phyloP scores from a whole-genome alignment of 1,139 yeast species.

The Magnusiomyces sp. region DNA sequence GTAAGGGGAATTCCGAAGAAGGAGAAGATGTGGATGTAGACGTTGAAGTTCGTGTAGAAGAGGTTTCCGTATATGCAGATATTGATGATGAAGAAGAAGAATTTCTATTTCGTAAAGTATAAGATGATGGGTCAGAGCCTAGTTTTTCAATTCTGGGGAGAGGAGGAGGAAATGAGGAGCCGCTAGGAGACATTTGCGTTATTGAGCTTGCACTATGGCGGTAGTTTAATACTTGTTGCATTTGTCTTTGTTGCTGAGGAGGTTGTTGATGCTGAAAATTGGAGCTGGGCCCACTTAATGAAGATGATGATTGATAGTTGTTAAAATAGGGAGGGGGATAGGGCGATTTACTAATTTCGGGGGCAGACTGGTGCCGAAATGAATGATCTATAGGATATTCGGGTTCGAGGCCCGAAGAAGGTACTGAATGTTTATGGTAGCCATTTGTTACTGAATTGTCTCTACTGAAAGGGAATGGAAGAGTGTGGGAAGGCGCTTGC shows the following conservation, averaged over 20 bases:
- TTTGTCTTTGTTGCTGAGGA: not conserved
- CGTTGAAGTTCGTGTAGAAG: not conserved
- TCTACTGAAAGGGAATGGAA: not conserved
- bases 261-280: not conserved
- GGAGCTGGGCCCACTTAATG: conserved; percentile 6
- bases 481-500: not conserved
- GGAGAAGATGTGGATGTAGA: not conserved
- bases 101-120: not conserved
- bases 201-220: not conserved
- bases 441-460: not conserved
- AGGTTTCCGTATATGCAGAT: not conserved
- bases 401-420: conserved; percentile 1
- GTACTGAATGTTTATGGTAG: conserved; percentile 2
- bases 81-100: not conserved
- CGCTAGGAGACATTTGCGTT: not conserved
- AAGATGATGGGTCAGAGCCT: not conserved
- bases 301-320: conserved; percentile 6
- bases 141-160: conserved; percentile 1
- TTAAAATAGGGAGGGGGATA: conserved; percentile 1
- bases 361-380: conserved; percentile 20
- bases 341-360: conserved; percentile 15
- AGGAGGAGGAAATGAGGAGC: not conserved
- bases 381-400: not conserved
- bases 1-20: conserved; percentile 8
- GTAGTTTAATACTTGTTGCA: not conserved